phyloP scores from a whole-genome alignment of 2,329 filamentous ascomycete species.

The Alternaria sp. region DNA sequence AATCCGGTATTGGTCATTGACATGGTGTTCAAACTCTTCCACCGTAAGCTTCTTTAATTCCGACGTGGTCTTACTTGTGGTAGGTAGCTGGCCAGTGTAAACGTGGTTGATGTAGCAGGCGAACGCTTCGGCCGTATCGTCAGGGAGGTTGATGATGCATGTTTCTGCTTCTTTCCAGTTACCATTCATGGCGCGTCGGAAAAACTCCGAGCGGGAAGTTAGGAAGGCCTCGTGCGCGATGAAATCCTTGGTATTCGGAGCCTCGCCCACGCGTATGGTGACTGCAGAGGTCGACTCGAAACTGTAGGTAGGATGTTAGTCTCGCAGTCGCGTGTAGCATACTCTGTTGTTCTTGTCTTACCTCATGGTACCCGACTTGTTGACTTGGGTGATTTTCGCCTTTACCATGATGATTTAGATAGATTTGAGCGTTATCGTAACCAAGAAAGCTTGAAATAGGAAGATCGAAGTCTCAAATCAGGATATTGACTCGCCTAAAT shows the following conservation, averaged over 20 bases:
- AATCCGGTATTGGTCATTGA: background rate
- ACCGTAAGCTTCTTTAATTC: background rate
- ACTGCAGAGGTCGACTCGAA: slow-evolving; percentile 1
- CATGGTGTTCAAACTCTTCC: rapidly evolving
- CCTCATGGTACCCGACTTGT: background rate
- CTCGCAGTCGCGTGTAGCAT: background rate
- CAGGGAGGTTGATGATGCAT: slow-evolving; percentile 10
- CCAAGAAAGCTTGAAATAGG: background rate
- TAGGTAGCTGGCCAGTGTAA: slow-evolving; percentile 14
- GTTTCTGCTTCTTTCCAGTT: slow-evolving; percentile 20
- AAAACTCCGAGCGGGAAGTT: slow-evolving; percentile 22
- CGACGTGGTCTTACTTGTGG: background rate
- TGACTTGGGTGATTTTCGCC: background rate
- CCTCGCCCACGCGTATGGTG: slow-evolving; percentile 13
- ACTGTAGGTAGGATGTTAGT: background rate
- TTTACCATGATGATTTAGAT: background rate
- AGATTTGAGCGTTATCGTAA: background rate
- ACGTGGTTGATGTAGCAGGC: slow-evolving; percentile 19
- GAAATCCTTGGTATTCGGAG: slow-evolving; percentile 4
- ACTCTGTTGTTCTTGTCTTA: background rate
- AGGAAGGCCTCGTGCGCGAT: slow-evolving; percentile 21
- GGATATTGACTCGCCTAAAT: background rate
- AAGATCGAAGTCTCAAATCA: background rate
- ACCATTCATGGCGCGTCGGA: slow-evolving; percentile 24
- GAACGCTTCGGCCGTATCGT: slow-evolving; percentile 20